Evolutionary conservation across 495 filamentous ascomycete genomes (phyloP).

Genomic region (Entonaema liquescens): DNA sequence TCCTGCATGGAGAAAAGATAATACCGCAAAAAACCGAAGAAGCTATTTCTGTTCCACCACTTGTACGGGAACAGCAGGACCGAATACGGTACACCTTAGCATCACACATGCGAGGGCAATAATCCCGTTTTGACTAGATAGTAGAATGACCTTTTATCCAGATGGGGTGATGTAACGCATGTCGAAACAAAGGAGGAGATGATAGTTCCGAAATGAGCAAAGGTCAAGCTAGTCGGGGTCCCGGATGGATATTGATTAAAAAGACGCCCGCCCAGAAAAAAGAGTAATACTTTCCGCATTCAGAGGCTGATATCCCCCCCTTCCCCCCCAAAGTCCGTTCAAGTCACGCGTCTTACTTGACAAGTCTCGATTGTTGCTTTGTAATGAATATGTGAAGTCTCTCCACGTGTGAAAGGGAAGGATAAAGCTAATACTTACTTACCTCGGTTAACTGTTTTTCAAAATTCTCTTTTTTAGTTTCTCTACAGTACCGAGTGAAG

Average conservation of each 20-base stretch:
- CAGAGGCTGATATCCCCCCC: slow-evolving; percentile 2
- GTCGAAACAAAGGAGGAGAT: slow-evolving; percentile 39
- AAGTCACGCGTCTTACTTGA: background rate
- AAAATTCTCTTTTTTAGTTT: background rate
- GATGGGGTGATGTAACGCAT: slow-evolving; percentile 31
- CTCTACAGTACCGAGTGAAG: background rate
- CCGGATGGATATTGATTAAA: slow-evolving; percentile 36
- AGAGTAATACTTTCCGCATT: slow-evolving; percentile 29
- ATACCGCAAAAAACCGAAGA: slow-evolving; percentile 17
- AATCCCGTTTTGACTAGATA: slow-evolving; percentile 32
- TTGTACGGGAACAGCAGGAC: slow-evolving; percentile 16
- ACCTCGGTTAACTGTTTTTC: background rate
- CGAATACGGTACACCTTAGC: slow-evolving; percentile 10
- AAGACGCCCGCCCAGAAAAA: slow-evolving; percentile 4
- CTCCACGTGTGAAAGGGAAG: background rate
- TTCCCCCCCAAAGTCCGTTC: background rate
- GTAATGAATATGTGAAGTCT: background rate
- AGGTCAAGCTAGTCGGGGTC: slow-evolving; percentile 6
- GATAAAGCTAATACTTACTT: background rate
- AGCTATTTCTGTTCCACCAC: slow-evolving; percentile 20
- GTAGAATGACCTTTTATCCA: slow-evolving; percentile 36
- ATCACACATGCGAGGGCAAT: slow-evolving; percentile 30
- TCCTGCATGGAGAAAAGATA: background rate
- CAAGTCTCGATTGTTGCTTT: slow-evolving; percentile 1
- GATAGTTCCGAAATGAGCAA: slow-evolving; percentile 37